A percentile compares a stretch with the other conserved stretches of the same genome.
Conservation (phyloP, 2,329 filamentous ascomycete genomes). For the Alternaria sp. region DNA sequence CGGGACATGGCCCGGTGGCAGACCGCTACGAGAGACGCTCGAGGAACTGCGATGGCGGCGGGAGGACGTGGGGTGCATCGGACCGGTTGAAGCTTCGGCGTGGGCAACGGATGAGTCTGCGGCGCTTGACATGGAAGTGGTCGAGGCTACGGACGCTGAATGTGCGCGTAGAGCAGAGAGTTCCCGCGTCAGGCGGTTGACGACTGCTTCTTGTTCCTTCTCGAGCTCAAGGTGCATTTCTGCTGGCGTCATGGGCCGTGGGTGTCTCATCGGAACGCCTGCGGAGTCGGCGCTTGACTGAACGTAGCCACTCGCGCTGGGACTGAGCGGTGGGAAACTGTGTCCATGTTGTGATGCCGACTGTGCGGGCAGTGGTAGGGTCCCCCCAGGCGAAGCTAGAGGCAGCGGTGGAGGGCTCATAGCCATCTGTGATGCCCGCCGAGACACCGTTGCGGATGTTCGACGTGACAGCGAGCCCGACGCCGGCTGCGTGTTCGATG, state of each 20-base stretch:
- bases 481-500: slow-evolving; percentile 33
- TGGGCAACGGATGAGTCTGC: slow-evolving; percentile 58
- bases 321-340: slow-evolving; percentile 50
- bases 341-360: slow-evolving; percentile 39
- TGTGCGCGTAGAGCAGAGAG: slow-evolving; percentile 80
- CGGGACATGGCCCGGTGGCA: slow-evolving; percentile 35
- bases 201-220: slow-evolving; percentile 94
- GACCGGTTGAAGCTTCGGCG: slow-evolving; percentile 55
- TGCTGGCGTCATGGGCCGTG: slow-evolving; percentile 83
- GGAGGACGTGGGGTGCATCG: slow-evolving; percentile 62
- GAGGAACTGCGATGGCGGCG: slow-evolving; percentile 66
- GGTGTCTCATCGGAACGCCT: slow-evolving; percentile 79
- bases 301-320: slow-evolving; percentile 36
- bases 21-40: slow-evolving; percentile 56
- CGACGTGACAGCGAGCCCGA: slow-evolving; percentile 39
- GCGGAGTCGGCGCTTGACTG: slow-evolving; percentile 49
- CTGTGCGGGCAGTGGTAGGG: slow-evolving; percentile 30
- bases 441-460: slow-evolving; percentile 35
- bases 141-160: slow-evolving; percentile 69
- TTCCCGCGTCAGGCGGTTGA: slow-evolving; percentile 92
- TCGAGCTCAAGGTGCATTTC: slow-evolving; percentile 90
- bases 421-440: slow-evolving; percentile 54
- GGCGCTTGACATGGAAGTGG: slow-evolving; percentile 47
- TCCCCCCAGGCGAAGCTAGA: slow-evolving; percentile 50
- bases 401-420: slow-evolving; percentile 59